Evolutionary conservation across 768 basidiomycete genomes (phyloP).

Genomic region (Lentinula sp.): DNA sequence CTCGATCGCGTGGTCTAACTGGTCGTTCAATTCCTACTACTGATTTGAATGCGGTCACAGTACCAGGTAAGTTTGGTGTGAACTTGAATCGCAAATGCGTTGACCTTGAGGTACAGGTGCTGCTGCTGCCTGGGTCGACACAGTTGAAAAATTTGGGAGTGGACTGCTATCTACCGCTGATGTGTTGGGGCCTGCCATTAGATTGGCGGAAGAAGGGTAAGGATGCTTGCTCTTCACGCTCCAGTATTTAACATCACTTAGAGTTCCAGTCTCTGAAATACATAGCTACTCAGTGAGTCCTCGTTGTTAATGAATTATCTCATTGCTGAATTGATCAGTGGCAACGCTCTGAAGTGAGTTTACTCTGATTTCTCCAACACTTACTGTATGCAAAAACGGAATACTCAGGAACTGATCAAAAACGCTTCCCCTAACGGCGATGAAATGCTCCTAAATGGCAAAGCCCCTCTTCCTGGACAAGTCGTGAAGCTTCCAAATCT

Average conservation of each 20-base stretch:
- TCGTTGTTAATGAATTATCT: neutral
- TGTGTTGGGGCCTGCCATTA: constrained; percentile 82
- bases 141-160: constrained; percentile 76
- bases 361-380: neutral
- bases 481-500: constrained; percentile 77
- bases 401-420: constrained; percentile 53
- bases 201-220: constrained; percentile 87
- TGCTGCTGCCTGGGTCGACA: constrained; percentile 95
- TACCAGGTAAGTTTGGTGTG: constrained; percentile 49
- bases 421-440: constrained; percentile 79
- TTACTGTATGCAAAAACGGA: constrained; percentile 1
- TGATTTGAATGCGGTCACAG: constrained; percentile 88
- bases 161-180: constrained; percentile 60
- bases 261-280: constrained; percentile 85
- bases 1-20: constrained; percentile 60
- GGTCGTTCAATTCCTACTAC: constrained; percentile 67
- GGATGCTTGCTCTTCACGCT: constrained; percentile 7
- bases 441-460: constrained; percentile 84
- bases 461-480: constrained; percentile 81
- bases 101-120: constrained; percentile 45
- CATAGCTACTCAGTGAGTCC: constrained; percentile 49
- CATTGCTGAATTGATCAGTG: constrained; percentile 28
- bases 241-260: constrained; percentile 20
- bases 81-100: neutral
- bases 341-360: constrained; percentile 48